Conservation (phyloP, 2,329 filamentous ascomycete species). For the Hymenoscyphus linearis region DNA sequence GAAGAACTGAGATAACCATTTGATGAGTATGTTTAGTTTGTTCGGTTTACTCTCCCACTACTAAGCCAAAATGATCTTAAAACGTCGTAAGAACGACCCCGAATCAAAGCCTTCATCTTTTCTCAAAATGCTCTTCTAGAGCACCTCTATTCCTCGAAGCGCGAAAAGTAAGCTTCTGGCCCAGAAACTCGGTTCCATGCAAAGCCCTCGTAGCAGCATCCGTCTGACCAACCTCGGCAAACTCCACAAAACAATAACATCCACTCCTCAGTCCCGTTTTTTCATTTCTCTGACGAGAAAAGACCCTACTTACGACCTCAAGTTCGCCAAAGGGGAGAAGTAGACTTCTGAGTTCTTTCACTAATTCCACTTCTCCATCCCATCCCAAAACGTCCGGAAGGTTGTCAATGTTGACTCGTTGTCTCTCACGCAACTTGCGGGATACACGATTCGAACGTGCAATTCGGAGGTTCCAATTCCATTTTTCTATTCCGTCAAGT, state of each 20-base stretch:
- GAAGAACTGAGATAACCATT: no score
- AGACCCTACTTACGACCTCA: conserved; percentile 39
- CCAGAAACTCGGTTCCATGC: conserved; percentile 23
- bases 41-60: no score
- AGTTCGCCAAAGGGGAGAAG: conserved; percentile 42
- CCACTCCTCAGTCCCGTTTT: conserved; percentile 46
- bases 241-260: conserved; percentile 61
- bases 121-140: conserved; percentile 1
- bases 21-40: no score
- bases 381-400: conserved; percentile 45
- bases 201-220: conserved; percentile 44
- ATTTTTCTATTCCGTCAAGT: conserved; percentile 28
- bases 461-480: conserved; percentile 22
- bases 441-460: conserved; percentile 14
- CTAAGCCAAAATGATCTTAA: no score
- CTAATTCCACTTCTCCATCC: conserved; percentile 41
- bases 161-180: conserved; percentile 12
- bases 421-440: conserved; percentile 29
- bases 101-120: background rate
- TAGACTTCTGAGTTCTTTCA: conserved; percentile 26
- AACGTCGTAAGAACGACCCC: background rate
- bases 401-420: conserved; percentile 46
- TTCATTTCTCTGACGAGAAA: conserved; percentile 49
- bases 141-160: background rate
- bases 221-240: conserved; percentile 50